phyloP scores from a whole-genome alignment of 2,329 filamentous ascomycete species.

The Tolypocladium nubicola region DNA sequence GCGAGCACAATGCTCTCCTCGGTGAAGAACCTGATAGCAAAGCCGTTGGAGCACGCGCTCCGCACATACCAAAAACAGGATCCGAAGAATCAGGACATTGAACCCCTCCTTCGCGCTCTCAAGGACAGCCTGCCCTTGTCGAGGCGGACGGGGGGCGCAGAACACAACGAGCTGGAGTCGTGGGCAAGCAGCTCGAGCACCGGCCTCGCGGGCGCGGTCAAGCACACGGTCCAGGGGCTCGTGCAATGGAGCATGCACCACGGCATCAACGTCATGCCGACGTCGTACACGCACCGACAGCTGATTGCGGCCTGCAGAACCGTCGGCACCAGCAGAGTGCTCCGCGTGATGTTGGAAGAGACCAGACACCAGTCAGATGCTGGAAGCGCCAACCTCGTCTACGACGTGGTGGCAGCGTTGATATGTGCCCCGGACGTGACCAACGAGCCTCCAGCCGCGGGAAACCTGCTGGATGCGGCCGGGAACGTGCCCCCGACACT shows the following conservation, averaged over 20 bases:
- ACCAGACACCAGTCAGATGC: slow-evolving; percentile 50
- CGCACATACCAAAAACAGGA: slow-evolving; percentile 56
- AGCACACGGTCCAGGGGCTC: slow-evolving; percentile 50
- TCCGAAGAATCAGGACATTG: slow-evolving; percentile 57
- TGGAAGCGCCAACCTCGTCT: slow-evolving; percentile 48
- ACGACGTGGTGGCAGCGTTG: slow-evolving; percentile 60
- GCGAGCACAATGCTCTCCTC: slow-evolving; percentile 60
- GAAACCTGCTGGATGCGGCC: slow-evolving; percentile 21
- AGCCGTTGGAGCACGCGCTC: slow-evolving; percentile 56
- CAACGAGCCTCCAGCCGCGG: slow-evolving; percentile 26
- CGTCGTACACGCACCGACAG: slow-evolving; percentile 63
- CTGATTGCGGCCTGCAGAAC: slow-evolving; percentile 50
- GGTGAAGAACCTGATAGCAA: slow-evolving; percentile 61
- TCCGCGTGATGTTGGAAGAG: slow-evolving; percentile 57
- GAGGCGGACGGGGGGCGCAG: slow-evolving; percentile 50
- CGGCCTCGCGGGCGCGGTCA: slow-evolving; percentile 47
- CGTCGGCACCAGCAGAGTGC: slow-evolving; percentile 48
- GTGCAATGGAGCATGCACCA: slow-evolving; percentile 56
- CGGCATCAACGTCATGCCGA: slow-evolving; percentile 41
- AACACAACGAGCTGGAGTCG: slow-evolving; percentile 55
- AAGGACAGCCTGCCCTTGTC: slow-evolving; percentile 47
- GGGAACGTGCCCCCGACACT: slow-evolving; percentile 23
- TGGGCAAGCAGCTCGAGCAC: slow-evolving; percentile 50
- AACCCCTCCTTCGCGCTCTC: slow-evolving; percentile 56
- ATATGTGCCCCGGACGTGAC: slow-evolving; percentile 56